phyloP scores from a whole-genome alignment of 2,329 filamentous ascomycete genomes.

The Fusarium lateritium region DNA sequence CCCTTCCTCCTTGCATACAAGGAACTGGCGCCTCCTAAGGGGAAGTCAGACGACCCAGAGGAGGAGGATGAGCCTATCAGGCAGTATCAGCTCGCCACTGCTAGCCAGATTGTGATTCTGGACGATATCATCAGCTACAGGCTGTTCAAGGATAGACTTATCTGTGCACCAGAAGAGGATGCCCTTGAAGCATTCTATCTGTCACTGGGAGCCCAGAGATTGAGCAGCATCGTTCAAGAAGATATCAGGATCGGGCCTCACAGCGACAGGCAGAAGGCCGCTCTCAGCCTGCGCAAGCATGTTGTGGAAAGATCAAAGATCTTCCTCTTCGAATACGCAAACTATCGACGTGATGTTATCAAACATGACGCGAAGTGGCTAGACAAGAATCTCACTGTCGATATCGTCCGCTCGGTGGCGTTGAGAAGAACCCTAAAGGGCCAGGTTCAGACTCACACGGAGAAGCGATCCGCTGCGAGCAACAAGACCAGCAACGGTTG shows the following conservation, averaged over 20 bases:
- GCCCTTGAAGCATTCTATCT: slow-evolving; percentile 86
- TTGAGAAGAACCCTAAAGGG: slow-evolving; percentile 83
- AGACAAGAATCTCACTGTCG: slow-evolving; percentile 84
- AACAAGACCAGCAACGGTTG: slow-evolving; percentile 68
- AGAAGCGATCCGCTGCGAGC: slow-evolving; percentile 82
- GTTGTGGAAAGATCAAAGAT: slow-evolving; percentile 90
- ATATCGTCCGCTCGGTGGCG: slow-evolving; percentile 83
- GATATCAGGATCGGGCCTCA: slow-evolving; percentile 79
- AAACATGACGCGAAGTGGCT: slow-evolving; percentile 92
- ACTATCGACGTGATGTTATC: slow-evolving; percentile 82
- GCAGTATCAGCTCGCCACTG: slow-evolving; percentile 83
- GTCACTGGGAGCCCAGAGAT: slow-evolving; percentile 80
- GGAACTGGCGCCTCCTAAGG: slow-evolving; percentile 71
- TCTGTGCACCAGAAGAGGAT: slow-evolving; percentile 93
- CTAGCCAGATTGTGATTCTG: slow-evolving; percentile 81
- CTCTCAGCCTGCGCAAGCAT: slow-evolving; percentile 79
- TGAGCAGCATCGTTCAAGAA: slow-evolving; percentile 85
- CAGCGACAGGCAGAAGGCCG: slow-evolving; percentile 76
- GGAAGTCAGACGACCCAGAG: slow-evolving; percentile 65
- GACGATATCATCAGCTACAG: slow-evolving; percentile 93
- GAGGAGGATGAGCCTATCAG: slow-evolving; percentile 77
- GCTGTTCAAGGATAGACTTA: slow-evolving; percentile 86
- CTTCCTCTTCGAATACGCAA: slow-evolving; percentile 83
- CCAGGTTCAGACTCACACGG: slow-evolving; percentile 77
- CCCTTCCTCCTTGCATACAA: slow-evolving; percentile 88